phyloP scores from a whole-genome alignment of 768 basidiomycete species.

The Glaciozyma antarctica region DNA sequence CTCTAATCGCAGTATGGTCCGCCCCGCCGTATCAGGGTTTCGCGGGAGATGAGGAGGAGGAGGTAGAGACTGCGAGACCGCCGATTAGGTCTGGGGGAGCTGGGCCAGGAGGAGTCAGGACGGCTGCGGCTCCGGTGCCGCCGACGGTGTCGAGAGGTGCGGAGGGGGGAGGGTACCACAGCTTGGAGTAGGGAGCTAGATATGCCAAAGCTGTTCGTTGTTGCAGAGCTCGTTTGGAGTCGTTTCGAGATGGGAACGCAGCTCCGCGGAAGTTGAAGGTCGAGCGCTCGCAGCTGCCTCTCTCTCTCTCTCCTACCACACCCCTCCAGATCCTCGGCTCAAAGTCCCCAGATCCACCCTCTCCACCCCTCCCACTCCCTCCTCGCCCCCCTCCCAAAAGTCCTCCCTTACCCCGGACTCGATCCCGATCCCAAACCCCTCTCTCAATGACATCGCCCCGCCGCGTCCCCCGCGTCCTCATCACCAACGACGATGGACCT shows the following conservation, averaged over 20 bases:
- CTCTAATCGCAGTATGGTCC: conserved; percentile 11
- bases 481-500: conserved; percentile 42
- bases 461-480: conserved; percentile 12
- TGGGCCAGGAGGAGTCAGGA: not conserved
- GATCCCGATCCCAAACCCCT: not conserved
- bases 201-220: not conserved
- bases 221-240: not conserved
- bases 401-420: not conserved
- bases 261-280: not conserved
- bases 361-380: not conserved
- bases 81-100: too few species aligned
- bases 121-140: not conserved
- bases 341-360: not conserved
- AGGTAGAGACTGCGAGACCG: not conserved
- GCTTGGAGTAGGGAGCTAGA: conserved; percentile 7
- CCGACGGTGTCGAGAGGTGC: not conserved
- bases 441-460: not conserved
- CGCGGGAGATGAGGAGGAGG: conserved; percentile 15
- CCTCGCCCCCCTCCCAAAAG: not conserved
- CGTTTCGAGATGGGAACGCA: not conserved
- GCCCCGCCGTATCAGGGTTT: conserved; percentile 23
- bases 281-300: not conserved
- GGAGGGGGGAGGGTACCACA: conserved; percentile 27
- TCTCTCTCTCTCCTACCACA: not conserved
- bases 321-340: not conserved